Evolutionary conservation across 805 yeast genomes (phyloP), one percentile per base, ranked within the genome.

Genomic region (Yueomyces sp.): DNA sequence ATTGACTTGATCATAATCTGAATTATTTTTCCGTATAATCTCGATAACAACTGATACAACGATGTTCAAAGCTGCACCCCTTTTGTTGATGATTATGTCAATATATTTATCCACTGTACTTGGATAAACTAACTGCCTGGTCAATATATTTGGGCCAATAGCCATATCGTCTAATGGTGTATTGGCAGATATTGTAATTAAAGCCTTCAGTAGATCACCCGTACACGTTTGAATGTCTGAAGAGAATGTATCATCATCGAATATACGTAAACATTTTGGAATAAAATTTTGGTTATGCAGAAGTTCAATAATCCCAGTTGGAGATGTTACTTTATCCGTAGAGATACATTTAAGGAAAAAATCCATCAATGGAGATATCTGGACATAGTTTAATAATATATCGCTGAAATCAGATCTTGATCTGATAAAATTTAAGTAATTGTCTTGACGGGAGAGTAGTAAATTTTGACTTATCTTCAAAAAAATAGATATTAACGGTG

Each of bases 21-120:
- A 85, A 58, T 90, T 90, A 57, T 90, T 90, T 59, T 90, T 90
- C 52, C 98, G 73, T 49, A 90, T 90, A 38, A 90, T 73, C 62
- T 90, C 98, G 50, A 90, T 88, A 9, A 92, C 78, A 36, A 90
- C 84, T 5, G 96, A 90, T 8, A 90, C 96, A 43, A 94, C 87
- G 45, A 86, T 85, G 31, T 88, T 81, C 47, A 90, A 69, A 0
- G 96, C 96, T 47, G 81, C 77, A 27, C 95, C 94, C 44, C 80
- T 76, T 52, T 70, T 59, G 4, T 50, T 40, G 46, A 85, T 69
- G 72, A 90, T 88, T 45, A 83, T 79, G 36, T 75, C 62, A 28
- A 86, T 77, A 52, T 90, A 70, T 40, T 71, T 69, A 37, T 75
- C 62, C 28, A 86, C 77, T 52, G 90, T 69, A 40, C 70, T 69